These are phyloP conservation scores for Phlebiopsis flavidoalba DNA, from an alignment of 768 basidiomycete genomes.

Conservation along the genomic window DNA sequence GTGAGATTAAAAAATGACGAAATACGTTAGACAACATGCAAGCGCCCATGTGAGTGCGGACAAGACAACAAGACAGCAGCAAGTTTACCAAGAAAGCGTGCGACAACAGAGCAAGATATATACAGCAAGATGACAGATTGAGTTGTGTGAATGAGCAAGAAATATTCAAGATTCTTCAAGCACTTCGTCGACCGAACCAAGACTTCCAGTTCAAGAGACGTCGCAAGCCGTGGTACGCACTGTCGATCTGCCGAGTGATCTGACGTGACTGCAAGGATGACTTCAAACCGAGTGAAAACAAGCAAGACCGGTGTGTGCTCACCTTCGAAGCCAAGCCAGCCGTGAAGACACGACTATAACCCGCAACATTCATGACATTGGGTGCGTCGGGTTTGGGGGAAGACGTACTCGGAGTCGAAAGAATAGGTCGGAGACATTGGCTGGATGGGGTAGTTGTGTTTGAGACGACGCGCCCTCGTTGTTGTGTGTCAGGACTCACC, in stretches of 20 bases:
- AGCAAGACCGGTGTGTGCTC: not conserved
- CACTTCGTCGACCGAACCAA: not conserved
- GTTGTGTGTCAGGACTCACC: not conserved
- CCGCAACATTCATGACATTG: not conserved
- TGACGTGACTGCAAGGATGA: conserved; percentile 1
- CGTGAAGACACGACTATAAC: conserved; percentile 8
- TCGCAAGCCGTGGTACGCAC: not conserved
- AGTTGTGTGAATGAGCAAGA: not conserved
- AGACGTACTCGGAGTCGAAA: not conserved
- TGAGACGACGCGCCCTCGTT: not conserved
- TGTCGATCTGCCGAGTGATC: conserved; percentile 3
- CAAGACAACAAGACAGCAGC: conserved; percentile 13
- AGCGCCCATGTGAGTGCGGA: not conserved
- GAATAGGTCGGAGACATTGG: conserved; percentile 1
- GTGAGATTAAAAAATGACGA: not conserved
- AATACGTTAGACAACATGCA: not conserved
- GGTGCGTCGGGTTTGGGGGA: not conserved
- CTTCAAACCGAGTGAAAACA: not conserved
- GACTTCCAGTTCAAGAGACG: not conserved
- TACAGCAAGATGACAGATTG: not conserved
- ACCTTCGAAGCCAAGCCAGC: conserved; percentile 5
- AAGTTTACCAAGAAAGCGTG: not conserved
- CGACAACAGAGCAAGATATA: not conserved
- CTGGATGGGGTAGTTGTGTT: not conserved
- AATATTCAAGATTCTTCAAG: not conserved